phyloP scores from a whole-genome alignment of 2,329 filamentous ascomycete genomes.

The Fusarium fracticaudum region DNA sequence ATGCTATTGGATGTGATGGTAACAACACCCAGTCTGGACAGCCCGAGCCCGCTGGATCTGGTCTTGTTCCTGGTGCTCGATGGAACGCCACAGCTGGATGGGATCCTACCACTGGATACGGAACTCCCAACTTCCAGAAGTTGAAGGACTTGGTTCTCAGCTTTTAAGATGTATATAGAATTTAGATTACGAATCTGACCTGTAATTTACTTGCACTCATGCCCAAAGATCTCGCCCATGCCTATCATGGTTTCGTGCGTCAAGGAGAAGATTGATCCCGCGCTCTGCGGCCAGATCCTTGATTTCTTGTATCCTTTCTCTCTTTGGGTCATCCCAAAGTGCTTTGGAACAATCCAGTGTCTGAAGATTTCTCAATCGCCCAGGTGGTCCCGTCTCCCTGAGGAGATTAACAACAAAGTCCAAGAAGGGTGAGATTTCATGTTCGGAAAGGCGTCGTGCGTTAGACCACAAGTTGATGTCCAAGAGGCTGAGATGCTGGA shows the following conservation, averaged over 20 bases:
- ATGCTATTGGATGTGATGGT: conserved; percentile 45
- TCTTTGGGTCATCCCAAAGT: background rate
- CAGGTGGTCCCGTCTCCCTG: fast-evolving
- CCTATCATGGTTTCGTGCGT: fast-evolving
- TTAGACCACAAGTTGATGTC: background rate
- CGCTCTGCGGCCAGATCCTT: background rate
- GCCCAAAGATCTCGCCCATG: background rate
- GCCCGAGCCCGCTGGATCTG: conserved; percentile 22
- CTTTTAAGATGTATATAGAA: background rate
- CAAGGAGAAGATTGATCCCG: background rate
- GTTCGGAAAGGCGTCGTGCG: fast-evolving
- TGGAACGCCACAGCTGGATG: conserved; percentile 38
- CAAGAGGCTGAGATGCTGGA: background rate
- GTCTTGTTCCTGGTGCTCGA: conserved; percentile 25
- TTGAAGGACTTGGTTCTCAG: conserved; percentile 21
- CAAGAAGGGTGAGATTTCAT: background rate
- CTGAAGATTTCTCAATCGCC: background rate
- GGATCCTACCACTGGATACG: conserved; percentile 35
- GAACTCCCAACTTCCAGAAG: conserved; percentile 34
- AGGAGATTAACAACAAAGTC: background rate
- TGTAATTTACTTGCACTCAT: background rate
- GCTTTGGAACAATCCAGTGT: background rate
- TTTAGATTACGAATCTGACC: background rate
- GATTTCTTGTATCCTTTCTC: background rate
- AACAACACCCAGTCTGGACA: conserved; percentile 32